phyloP scores from a whole-genome alignment of 202 grass and related monocot species.

The Panicum virgatum region DNA sequence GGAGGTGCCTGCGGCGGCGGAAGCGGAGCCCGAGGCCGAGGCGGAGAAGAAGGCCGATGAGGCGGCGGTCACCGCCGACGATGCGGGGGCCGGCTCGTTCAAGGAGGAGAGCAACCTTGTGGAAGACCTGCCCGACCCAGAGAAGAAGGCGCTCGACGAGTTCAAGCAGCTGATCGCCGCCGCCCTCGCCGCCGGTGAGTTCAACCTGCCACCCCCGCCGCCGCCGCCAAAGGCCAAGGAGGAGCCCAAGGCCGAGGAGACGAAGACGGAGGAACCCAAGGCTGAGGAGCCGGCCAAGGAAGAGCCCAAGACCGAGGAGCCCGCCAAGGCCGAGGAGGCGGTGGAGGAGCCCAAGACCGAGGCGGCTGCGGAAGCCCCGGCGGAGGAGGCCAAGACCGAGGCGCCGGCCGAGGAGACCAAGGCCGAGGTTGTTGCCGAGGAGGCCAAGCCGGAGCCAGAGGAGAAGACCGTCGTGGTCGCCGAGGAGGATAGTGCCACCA shows the following conservation, averaged over 20 bases:
- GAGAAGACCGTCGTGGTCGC: slow-evolving; percentile 56
- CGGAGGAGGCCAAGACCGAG: slow-evolving; percentile 26
- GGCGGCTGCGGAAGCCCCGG: not conserved
- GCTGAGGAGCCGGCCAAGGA: slow-evolving; percentile 43
- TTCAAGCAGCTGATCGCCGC: slow-evolving; percentile 72
- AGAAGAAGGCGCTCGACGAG: slow-evolving; percentile 94
- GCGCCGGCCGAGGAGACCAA: slow-evolving; percentile 13
- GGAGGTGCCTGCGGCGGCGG: slow-evolving; percentile 31
- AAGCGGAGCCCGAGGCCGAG: slow-evolving; percentile 29
- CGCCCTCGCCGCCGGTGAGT: slow-evolving; percentile 75
- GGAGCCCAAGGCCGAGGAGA: slow-evolving; percentile 35
- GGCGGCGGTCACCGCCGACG: slow-evolving; percentile 44
- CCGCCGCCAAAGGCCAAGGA: slow-evolving; percentile 52
- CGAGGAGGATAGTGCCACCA: slow-evolving; percentile 55
- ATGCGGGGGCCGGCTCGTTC: slow-evolving; percentile 49
- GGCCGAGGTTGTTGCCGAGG: slow-evolving; percentile 6
- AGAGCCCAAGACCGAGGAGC: slow-evolving; percentile 33
- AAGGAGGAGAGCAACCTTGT: slow-evolving; percentile 96
- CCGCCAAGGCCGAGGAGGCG: not conserved
- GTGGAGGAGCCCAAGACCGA: slow-evolving; percentile 30
- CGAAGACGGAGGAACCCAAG: slow-evolving; percentile 35
- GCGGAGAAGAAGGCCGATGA: slow-evolving; percentile 47
- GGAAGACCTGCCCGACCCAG: slow-evolving; percentile 67
- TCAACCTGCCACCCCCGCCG: slow-evolving; percentile 70
- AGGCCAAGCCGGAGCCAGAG: slow-evolving; percentile 44